Evolutionary conservation across 805 yeast species (phyloP), one percentile per base, ranked within the genome.

Genomic region (Starmerella bombicola): DNA sequence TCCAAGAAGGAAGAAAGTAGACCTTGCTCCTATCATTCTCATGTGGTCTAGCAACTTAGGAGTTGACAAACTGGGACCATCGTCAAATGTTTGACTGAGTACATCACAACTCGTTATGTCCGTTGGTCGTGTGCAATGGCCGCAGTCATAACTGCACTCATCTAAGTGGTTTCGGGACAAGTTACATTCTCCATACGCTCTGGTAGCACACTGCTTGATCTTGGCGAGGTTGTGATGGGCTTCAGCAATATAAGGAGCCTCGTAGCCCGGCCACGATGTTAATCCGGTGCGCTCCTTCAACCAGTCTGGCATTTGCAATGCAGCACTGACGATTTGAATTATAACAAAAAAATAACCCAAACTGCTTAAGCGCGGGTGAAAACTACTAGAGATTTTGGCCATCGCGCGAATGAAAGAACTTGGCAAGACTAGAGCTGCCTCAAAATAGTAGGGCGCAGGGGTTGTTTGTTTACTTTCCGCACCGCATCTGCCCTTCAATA

Each of bases 31-130:
- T 3, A 23, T 13, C 13, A 29, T 28, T 12, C 20, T 30, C 48
- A 86, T 60, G n/a, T 66, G 60, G 3, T 65, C 61, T 19, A 85
- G 58, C 23, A 88, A 66, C 32, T 66, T 66, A 3, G 71, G 63
- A 0, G 96, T 86, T 18, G 73, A 69, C 0, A 74, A 74, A 0
- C 86, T 70, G 1, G 98, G 98, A 0, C 98, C 97, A 58, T 88
- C 97, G 58, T 88, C 98, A 60, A 88, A 88, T 0, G 93, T 78
- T 61, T 88, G 97, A 0, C 86, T 74, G 29, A 88, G 64, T 35
- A 66, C 63, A 2, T 77, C 72, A 58, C 96, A 86, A 0, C 88
- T 73, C 51, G 65, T 70, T 4, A 80, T 74, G 55, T 86, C 97
- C 59, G 80, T 91, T 28, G 63, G 69, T 19, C 76, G 73, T 21